Evolutionary conservation across 2,329 filamentous ascomycete species (phyloP), one percentile per base, ranked within the genome.

Genomic region (Kalaharituber pfeilii): DNA sequence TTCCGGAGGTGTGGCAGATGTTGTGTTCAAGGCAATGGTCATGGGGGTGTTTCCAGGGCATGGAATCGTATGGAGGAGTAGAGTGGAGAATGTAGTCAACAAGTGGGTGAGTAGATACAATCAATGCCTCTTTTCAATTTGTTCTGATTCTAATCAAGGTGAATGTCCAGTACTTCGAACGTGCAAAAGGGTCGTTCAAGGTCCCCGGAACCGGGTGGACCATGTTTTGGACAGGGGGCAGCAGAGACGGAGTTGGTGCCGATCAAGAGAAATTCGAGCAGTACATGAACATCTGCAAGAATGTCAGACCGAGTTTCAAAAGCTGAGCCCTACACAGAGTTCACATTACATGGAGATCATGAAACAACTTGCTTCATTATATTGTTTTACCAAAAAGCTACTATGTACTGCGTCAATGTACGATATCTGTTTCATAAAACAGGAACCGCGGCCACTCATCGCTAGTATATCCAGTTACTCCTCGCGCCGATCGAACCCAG

Each of bases 21-120:
- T 96, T 36, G 84, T 98, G 6, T 98, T 96, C 70, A 94, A 93
- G 59, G 82, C 87, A 29, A 94, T 98, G 84, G 86, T 94, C 4
- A 77, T 84, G 26, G 80, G 82, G 20, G 94, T 88, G 63, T 93
- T 96, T 62, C 88, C 88, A 0, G 69, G 78, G 2, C 91, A 64
- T 50, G 57, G 91, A 1, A 84, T 96, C 1, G 93, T 88, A 65
- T 98, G 91, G 91, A 75, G 88, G 54, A 93, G 85, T 66, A 75
- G 91, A 51, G 83, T 82, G 65, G 79, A 88, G 66, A 96, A 98
- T 65, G 89, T 88, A 0, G 91, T 98, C 3, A 98, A 98, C 66
- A 95, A 95, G 67, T 98, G 91, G 59, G 59, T 60, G 20, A 22
- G 55, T 52, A 42, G 20, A 15, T 2, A 24, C 7, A 26, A 18